A percentile compares a stretch with the other conserved stretches of the same genome.
phyloP scores from a whole-genome alignment of 2,329 filamentous ascomycete species.

The Pochonia chlamydosporia region DNA sequence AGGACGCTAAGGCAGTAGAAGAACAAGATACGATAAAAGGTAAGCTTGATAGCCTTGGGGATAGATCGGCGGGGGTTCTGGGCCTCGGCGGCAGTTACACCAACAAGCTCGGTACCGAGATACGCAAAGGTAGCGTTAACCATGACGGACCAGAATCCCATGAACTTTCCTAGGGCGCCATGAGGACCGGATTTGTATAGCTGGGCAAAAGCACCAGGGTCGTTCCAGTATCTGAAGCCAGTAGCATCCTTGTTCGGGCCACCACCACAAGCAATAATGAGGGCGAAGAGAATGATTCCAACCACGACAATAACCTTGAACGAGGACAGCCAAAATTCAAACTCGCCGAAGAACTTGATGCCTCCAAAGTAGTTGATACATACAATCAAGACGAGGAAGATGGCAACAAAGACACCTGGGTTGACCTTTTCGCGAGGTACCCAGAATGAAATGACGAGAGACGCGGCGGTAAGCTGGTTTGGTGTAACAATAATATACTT shows the following conservation, averaged over 20 bases:
- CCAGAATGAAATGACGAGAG: conserved; percentile 77
- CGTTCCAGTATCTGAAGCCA: conserved; percentile 61
- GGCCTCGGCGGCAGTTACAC: conserved; percentile 72
- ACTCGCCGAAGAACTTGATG: conserved; percentile 63
- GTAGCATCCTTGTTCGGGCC: conserved; percentile 56
- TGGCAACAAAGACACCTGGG: conserved; percentile 72
- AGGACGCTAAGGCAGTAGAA: conserved; percentile 74
- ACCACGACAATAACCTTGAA: conserved; percentile 65
- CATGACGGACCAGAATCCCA: conserved; percentile 64
- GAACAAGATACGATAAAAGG: conserved; percentile 75
- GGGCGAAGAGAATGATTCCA: conserved; percentile 58
- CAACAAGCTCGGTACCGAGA: conserved; percentile 69
- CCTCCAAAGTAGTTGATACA: conserved; percentile 58
- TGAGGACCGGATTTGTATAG: conserved; percentile 16
- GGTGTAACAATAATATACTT: conserved; percentile 84
- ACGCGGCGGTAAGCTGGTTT: conserved; percentile 77
- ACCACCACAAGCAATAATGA: conserved; percentile 60
- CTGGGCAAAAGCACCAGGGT: conserved; percentile 44
- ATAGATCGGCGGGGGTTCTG: conserved; percentile 74
- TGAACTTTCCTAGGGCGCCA: conserved; percentile 42
- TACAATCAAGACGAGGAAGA: conserved; percentile 59
- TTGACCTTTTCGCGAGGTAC: conserved; percentile 59
- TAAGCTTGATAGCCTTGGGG: conserved; percentile 71
- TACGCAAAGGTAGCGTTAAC: conserved; percentile 76
- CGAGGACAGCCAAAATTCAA: conserved; percentile 56